A percentile compares a stretch with the other conserved stretches of the same genome.
Conservation (phyloP, 2,329 filamentous ascomycete genomes). For the Pseudogymnoascus sp. region DNA sequence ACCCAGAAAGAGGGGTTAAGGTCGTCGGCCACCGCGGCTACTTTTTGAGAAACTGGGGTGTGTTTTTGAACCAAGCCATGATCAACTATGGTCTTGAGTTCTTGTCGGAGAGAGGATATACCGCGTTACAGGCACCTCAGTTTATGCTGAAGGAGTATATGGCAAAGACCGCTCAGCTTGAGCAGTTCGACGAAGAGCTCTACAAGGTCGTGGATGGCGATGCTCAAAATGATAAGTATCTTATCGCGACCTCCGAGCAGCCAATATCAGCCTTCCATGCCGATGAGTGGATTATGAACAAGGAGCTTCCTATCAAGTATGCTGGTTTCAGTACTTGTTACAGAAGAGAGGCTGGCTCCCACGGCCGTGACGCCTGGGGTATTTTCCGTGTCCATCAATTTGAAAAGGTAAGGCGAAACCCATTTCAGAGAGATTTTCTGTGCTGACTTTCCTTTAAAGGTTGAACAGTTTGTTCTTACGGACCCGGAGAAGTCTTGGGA, state of each 20-base stretch:
- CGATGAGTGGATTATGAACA: slow-evolving; percentile 82
- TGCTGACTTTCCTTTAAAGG: slow-evolving; percentile 32
- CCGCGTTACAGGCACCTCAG: slow-evolving; percentile 74
- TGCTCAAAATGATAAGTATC: slow-evolving; percentile 76
- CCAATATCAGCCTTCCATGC: slow-evolving; percentile 88
- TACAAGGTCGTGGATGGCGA: slow-evolving; percentile 94
- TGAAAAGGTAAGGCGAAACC: slow-evolving; percentile 57
- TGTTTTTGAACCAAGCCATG: slow-evolving; percentile 85
- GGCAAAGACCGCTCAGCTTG: slow-evolving; percentile 95
- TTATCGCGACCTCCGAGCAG: slow-evolving; percentile 80
- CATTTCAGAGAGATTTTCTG: neutral
- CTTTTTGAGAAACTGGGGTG: slow-evolving; percentile 81
- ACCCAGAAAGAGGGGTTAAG: slow-evolving; percentile 87
- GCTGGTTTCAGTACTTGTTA: slow-evolving; percentile 94
- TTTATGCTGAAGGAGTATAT: slow-evolving; percentile 95
- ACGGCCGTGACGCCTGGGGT: slow-evolving; percentile 91
- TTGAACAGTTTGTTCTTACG: slow-evolving; percentile 71
- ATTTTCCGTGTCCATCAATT: slow-evolving; percentile 98
- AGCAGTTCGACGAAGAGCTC: slow-evolving; percentile 94
- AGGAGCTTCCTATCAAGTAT: slow-evolving; percentile 84
- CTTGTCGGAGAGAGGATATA: slow-evolving; percentile 72
- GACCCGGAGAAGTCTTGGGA: slow-evolving; percentile 90
- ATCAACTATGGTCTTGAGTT: slow-evolving; percentile 95
- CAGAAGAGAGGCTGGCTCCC: slow-evolving; percentile 86
- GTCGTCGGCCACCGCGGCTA: slow-evolving; percentile 92